phyloP scores from a whole-genome alignment of 2,329 filamentous ascomycete genomes.

The Paracamarosporium sp. region DNA sequence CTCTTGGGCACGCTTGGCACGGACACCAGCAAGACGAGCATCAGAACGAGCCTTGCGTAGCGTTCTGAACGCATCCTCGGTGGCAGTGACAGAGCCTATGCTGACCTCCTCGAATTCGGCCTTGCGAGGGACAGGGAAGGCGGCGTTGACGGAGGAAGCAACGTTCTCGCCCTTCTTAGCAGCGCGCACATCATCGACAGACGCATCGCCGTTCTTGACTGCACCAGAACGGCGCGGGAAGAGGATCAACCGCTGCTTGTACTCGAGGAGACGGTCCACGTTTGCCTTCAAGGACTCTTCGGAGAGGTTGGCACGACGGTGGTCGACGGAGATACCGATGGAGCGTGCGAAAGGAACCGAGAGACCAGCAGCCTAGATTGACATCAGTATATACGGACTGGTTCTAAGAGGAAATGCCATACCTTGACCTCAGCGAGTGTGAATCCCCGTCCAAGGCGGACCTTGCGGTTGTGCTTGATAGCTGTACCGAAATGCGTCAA shows the following conservation, averaged over 20 bases:
- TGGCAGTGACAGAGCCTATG: constrained; percentile 70
- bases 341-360: constrained; percentile 92
- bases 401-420: constrained; percentile 58
- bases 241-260: constrained; percentile 94
- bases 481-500: constrained; percentile 26
- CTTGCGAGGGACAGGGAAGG: constrained; percentile 76
- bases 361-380: constrained; percentile 96
- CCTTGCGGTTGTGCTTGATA: constrained; percentile 99
- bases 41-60: constrained; percentile 86
- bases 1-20: constrained; percentile 92
- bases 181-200: constrained; percentile 81
- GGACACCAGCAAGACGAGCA: constrained; percentile 78
- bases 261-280: constrained; percentile 96
- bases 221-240: constrained; percentile 94
- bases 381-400: too few species aligned
- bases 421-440: constrained; percentile 98
- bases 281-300: constrained; percentile 95
- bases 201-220: constrained; percentile 89
- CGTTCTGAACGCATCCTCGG: constrained; percentile 86
- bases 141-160: constrained; percentile 60
- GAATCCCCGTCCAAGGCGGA: constrained; percentile 97
- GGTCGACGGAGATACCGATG: constrained; percentile 96
- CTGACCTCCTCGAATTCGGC: constrained; percentile 81
- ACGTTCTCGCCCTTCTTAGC: constrained; percentile 63
- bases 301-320: constrained; percentile 94